Conservation (phyloP, 148 eudicot genomes). For the Chenopodium formosanum region DNA sequence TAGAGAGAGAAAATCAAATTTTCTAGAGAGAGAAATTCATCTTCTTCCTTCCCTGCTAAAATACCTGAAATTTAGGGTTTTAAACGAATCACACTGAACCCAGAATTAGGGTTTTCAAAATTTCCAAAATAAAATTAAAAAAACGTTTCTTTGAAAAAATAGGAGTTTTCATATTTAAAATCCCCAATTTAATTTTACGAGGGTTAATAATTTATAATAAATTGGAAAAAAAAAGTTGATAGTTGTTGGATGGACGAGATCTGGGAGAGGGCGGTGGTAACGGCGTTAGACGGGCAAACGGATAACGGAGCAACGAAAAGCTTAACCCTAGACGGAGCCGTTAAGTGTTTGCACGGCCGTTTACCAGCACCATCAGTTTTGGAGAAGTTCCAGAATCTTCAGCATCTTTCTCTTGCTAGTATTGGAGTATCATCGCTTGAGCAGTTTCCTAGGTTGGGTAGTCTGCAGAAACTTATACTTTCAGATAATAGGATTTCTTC, state of each 20-base stretch:
- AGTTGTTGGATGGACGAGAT: slow-evolving; percentile 73
- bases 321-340: slow-evolving; percentile 90
- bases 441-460: slow-evolving; percentile 65
- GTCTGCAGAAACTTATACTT: slow-evolving; percentile 58
- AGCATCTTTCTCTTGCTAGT: slow-evolving; percentile 76
- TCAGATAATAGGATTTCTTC: slow-evolving; percentile 83
- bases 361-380: slow-evolving; percentile 68
- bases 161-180: too few species aligned
- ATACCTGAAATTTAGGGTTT: slow-evolving; percentile 35
- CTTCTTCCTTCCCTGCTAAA: not conserved
- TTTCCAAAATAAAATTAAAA: not conserved
- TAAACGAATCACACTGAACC: not conserved
- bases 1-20: slow-evolving; percentile 21
- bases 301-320: slow-evolving; percentile 46
- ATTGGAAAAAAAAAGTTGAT: not conserved
- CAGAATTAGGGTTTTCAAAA: not conserved
- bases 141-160: too few species aligned
- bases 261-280: slow-evolving; percentile 91
- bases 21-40: not conserved
- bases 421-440: slow-evolving; percentile 75
- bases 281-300: slow-evolving; percentile 78
- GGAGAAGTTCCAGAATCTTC: slow-evolving; percentile 66
- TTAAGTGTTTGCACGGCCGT: slow-evolving; percentile 81
- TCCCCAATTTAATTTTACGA: not conserved
- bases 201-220: not conserved